Evolutionary conservation across 2,329 filamentous ascomycete genomes (phyloP).

Genomic region (Talaromyces islandicus): DNA sequence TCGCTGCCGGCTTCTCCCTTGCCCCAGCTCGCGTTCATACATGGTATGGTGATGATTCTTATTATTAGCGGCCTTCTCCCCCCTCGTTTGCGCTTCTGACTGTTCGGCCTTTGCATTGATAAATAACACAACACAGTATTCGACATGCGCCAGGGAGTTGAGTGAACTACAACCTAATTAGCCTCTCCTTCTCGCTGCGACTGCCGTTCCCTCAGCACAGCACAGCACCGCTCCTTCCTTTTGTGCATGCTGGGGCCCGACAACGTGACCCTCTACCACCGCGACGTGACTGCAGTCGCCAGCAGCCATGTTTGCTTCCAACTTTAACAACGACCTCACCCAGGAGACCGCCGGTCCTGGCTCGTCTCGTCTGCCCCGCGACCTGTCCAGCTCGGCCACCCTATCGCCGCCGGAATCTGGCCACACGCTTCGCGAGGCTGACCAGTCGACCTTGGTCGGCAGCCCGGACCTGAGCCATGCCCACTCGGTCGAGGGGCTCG

Average conservation of each 20-base stretch:
- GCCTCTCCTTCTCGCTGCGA: background rate
- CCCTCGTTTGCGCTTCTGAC: background rate
- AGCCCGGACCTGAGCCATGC: background rate
- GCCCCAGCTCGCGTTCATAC: no score
- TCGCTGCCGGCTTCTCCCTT: background rate
- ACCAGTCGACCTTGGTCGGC: background rate
- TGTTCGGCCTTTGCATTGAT: background rate
- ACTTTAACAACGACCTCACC: background rate
- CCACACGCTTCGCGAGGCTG: background rate
- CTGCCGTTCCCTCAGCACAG: background rate
- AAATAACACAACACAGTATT: background rate
- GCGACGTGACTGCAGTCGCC: background rate
- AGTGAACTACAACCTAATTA: no score
- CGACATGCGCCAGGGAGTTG: background rate
- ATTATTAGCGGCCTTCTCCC: background rate
- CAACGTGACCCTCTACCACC: background rate
- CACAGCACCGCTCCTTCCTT: background rate
- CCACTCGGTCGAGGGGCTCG: background rate
- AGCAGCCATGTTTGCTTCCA: background rate
- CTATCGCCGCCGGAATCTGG: background rate
- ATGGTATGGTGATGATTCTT: no score
- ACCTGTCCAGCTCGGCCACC: background rate
- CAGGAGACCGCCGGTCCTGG: background rate
- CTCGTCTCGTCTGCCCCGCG: background rate
- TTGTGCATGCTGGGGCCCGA: background rate